These are phyloP conservation scores for Suillus subalutaceus DNA, from an alignment of 768 basidiomycete genomes.

Conservation along the genomic window DNA sequence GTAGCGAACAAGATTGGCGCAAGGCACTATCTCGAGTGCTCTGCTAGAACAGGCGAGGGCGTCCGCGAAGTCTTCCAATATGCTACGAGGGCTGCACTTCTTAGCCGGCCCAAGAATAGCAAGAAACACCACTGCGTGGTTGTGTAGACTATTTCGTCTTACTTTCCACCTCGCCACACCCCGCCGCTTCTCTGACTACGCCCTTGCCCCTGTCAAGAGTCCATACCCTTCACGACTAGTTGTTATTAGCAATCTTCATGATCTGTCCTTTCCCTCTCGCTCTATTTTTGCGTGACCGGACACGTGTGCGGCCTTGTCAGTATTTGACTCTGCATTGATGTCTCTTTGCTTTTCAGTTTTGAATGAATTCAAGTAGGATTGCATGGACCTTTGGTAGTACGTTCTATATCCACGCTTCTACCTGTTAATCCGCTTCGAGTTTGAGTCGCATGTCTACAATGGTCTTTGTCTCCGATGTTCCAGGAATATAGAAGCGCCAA, in stretches of 20 bases:
- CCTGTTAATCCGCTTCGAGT: slow-evolving; percentile 1
- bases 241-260: slow-evolving; percentile 40
- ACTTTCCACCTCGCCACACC: slow-evolving; percentile 17
- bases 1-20: slow-evolving; percentile 97
- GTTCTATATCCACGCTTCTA: slow-evolving; percentile 7
- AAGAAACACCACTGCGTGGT: slow-evolving; percentile 49
- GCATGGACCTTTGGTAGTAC: slow-evolving; percentile 7
- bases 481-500: neutral
- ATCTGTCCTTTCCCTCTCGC: slow-evolving; percentile 30
- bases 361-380: slow-evolving; percentile 10
- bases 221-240: slow-evolving; percentile 41
- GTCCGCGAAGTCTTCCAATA: slow-evolving; percentile 99
- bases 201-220: slow-evolving; percentile 27
- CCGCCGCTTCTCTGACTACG: slow-evolving; percentile 17
- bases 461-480: neutral
- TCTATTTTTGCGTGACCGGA: slow-evolving; percentile 20
- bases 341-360: slow-evolving; percentile 11
- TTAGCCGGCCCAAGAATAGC: slow-evolving; percentile 52
- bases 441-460: neutral
- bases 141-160: slow-evolving; percentile 39
- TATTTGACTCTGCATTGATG: slow-evolving; percentile 6
- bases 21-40: slow-evolving; percentile 96
- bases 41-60: slow-evolving; percentile 94
- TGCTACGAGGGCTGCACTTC: slow-evolving; percentile 90
- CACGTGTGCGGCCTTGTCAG: slow-evolving; percentile 8